Evolutionary conservation across 148 eudicot genomes (phyloP).

Genomic region (Rhododendron simsii): DNA sequence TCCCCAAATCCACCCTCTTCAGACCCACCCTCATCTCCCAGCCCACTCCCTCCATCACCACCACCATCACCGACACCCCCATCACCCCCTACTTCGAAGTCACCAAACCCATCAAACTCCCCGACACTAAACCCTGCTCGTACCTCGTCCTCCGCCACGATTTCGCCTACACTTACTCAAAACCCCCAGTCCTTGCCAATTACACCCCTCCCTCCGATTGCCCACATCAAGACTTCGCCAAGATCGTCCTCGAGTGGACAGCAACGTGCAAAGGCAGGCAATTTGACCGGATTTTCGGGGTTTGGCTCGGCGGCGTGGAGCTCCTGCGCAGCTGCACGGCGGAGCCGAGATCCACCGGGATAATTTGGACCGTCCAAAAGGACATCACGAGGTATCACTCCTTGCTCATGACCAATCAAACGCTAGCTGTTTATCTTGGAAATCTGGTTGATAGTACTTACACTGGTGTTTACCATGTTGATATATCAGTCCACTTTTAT

Average conservation of each 20-base stretch:
- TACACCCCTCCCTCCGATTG: constrained; percentile 64
- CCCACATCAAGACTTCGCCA: constrained; percentile 33
- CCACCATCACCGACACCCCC: not conserved
- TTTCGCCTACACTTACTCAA: constrained; percentile 62
- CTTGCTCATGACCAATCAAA: constrained; percentile 46
- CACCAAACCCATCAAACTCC: constrained; percentile 50
- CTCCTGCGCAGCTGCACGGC: constrained; percentile 90
- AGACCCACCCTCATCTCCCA: constrained; percentile 22
- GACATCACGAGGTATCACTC: constrained; percentile 72
- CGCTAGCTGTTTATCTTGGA: constrained; percentile 72
- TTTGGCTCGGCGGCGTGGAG: constrained; percentile 90
- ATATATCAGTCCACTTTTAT: constrained; percentile 56
- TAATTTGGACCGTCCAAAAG: constrained; percentile 70
- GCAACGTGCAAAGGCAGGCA: constrained; percentile 76
- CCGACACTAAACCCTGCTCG: constrained; percentile 55
- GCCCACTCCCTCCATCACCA: constrained; percentile 10
- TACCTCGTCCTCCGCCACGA: constrained; percentile 58
- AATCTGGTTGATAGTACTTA: constrained; percentile 60
- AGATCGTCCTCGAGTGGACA: constrained; percentile 61
- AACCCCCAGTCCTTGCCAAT: constrained; percentile 45
- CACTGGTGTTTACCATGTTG: constrained; percentile 88
- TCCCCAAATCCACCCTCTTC: constrained; percentile 28
- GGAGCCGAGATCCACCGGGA: constrained; percentile 70
- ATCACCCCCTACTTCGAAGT: constrained; percentile 67
- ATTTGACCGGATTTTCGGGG: constrained; percentile 76